These are phyloP conservation scores for Neopestalotiopsis rosae DNA, from an alignment of 2,329 filamentous ascomycete species.

Conservation along the genomic window DNA sequence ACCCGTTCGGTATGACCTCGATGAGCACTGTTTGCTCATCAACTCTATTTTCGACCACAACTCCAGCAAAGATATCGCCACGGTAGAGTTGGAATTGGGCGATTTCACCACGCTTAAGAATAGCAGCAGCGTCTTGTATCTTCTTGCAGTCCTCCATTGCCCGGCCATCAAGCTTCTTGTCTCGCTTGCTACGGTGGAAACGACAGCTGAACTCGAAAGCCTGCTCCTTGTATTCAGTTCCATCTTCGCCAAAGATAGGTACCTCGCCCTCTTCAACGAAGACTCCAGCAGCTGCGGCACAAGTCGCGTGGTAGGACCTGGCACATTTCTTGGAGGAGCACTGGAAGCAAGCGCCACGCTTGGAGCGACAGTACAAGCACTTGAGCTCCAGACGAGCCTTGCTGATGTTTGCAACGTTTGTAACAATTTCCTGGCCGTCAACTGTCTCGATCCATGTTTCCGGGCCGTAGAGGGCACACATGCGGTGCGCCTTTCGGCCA, in stretches of 20 bases:
- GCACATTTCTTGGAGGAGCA: constrained; percentile 95
- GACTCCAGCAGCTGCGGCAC: constrained; percentile 88
- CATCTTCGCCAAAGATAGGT: constrained; percentile 87
- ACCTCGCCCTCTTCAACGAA: constrained; percentile 88
- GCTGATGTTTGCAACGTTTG: constrained; percentile 80
- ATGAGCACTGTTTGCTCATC: constrained; percentile 79
- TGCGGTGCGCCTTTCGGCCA: constrained; percentile 82
- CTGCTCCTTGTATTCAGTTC: constrained; percentile 89
- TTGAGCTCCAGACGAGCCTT: constrained; percentile 90
- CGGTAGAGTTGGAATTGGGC: constrained; percentile 86
- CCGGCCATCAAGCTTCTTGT: constrained; percentile 74
- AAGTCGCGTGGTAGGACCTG: constrained; percentile 92
- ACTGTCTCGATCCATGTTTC: constrained; percentile 85
- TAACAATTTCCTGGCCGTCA: constrained; percentile 74
- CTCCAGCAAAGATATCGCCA: constrained; percentile 88
- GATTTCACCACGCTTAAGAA: constrained; percentile 74
- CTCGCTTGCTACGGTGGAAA: constrained; percentile 88
- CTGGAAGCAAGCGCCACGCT: constrained; percentile 95
- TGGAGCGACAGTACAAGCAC: constrained; percentile 92
- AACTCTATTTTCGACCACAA: constrained; percentile 81
- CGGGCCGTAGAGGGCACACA: constrained; percentile 89
- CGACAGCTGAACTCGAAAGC: constrained; percentile 94
- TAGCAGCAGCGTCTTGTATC: constrained; percentile 70
- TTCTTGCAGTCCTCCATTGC: constrained; percentile 72
- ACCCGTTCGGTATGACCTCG: constrained; percentile 85